These are phyloP conservation scores for Malassezia dermatis DNA, from an alignment of 1,284 basidiomycete species.

Conservation along the genomic window DNA sequence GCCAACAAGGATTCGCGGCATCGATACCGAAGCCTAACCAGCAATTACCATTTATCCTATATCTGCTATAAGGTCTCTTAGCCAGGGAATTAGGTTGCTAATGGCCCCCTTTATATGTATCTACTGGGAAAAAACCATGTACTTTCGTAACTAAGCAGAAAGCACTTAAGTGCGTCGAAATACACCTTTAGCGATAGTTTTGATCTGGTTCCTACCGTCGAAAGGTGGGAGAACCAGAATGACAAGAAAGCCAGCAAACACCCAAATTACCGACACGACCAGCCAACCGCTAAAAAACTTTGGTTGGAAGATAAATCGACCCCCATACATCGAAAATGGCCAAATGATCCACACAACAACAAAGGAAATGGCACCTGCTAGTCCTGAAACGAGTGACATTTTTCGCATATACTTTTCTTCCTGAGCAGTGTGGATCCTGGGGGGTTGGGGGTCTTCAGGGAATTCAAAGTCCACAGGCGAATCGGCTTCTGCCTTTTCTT, in stretches of 20 bases:
- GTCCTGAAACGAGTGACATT: constrained; percentile 19
- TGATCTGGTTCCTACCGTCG: constrained; percentile 7
- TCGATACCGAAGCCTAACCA: too few relatives aligned
- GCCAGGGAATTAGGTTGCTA: too few relatives aligned
- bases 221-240: constrained; percentile 23
- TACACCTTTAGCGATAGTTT: background rate
- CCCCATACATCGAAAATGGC: constrained; percentile 42
- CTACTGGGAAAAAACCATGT: too few relatives aligned
- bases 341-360: constrained; percentile 42
- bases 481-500: background rate
- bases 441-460: background rate
- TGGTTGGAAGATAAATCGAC: constrained; percentile 35
- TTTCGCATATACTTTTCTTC: constrained; percentile 12
- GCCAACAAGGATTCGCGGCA: too few relatives aligned
- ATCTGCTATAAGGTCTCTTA: too few relatives aligned
- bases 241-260: constrained; percentile 22
- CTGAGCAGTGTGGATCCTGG: constrained; percentile 12
- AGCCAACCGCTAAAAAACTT: constrained; percentile 44
- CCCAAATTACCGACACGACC: constrained; percentile 39
- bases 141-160: too few relatives aligned
- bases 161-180: too few relatives aligned
- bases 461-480: background rate
- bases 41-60: too few relatives aligned
- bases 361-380: constrained; percentile 22
- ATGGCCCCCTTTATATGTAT: too few relatives aligned